phyloP scores from a whole-genome alignment of 2,329 filamentous ascomycete genomes.

The Akanthomyces muscarius region DNA sequence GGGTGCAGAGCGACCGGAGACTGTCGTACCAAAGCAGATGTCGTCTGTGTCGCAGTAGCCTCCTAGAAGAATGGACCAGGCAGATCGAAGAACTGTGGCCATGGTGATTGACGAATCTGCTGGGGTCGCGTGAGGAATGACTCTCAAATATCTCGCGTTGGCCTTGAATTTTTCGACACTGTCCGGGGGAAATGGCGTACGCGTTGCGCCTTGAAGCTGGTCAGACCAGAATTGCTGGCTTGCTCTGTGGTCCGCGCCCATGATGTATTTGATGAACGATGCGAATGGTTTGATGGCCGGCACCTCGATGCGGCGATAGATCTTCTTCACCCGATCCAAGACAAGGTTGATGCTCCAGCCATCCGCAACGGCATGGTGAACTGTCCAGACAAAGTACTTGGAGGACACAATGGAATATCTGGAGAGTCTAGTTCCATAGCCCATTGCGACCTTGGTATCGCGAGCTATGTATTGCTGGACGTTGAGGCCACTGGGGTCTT shows the following conservation, averaged over 20 bases:
- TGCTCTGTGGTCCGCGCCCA: not conserved
- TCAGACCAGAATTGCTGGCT: constrained; percentile 17
- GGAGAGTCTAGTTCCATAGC: not conserved
- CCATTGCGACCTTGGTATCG: not conserved
- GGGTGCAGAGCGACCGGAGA: constrained; percentile 22
- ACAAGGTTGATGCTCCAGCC: constrained; percentile 8
- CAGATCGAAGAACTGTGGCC: not conserved
- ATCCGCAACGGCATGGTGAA: constrained; percentile 12
- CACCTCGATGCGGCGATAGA: not conserved
- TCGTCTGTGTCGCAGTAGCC: constrained; percentile 22
- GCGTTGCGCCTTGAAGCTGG: constrained; percentile 9
- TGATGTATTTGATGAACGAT: constrained; percentile 18
- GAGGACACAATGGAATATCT: not conserved
- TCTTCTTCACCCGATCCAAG: constrained; percentile 3
- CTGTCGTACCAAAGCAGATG: constrained; percentile 24
- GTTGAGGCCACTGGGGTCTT: not conserved
- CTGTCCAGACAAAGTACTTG: constrained; percentile 5
- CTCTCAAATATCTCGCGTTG: not conserved
- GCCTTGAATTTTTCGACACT: not conserved
- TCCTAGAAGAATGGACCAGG: not conserved
- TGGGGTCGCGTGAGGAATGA: not conserved
- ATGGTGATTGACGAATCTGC: not conserved
- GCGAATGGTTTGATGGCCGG: not conserved
- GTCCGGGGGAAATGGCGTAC: constrained; percentile 12
- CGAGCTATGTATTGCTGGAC: not conserved